phyloP scores from a whole-genome alignment of 2,329 filamentous ascomycete genomes.

The Hansfordia pulvinata region DNA sequence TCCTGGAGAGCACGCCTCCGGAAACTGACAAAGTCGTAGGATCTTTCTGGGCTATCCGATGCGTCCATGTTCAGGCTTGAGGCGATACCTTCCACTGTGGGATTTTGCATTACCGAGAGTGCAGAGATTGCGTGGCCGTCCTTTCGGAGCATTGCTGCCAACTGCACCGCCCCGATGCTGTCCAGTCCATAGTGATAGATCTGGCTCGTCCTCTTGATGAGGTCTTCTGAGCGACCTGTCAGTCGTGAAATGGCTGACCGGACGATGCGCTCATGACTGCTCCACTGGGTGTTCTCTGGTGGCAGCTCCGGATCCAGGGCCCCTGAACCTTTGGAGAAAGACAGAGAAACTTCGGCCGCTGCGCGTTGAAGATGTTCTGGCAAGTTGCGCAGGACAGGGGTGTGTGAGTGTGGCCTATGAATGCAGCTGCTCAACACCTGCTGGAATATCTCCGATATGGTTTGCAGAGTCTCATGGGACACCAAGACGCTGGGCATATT shows the following conservation, averaged over 20 bases:
- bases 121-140: conserved; percentile 46
- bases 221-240: conserved; percentile 31
- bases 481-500: conserved; percentile 1
- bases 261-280: conserved; percentile 32
- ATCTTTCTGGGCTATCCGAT: background rate
- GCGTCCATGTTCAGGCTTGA: conserved; percentile 2
- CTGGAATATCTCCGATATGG: conserved; percentile 8
- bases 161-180: conserved; percentile 75
- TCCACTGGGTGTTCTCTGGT: conserved; percentile 11
- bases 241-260: conserved; percentile 44
- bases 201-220: conserved; percentile 48
- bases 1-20: too few relatives aligned
- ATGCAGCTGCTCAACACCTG: background rate
- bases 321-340: too few relatives aligned
- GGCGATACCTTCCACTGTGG: conserved; percentile 25
- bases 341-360: conserved; percentile 6
- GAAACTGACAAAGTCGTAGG: conserved; percentile 28
- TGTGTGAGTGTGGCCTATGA: background rate
- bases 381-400: background rate
- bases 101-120: conserved; percentile 59
- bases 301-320: too few relatives aligned
- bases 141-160: conserved; percentile 54
- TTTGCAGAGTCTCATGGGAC: background rate
- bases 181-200: conserved; percentile 85
- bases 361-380: too few relatives aligned